phyloP scores from a whole-genome alignment of 2,329 filamentous ascomycete species.

The Ophiocordyceps unilateralis region DNA sequence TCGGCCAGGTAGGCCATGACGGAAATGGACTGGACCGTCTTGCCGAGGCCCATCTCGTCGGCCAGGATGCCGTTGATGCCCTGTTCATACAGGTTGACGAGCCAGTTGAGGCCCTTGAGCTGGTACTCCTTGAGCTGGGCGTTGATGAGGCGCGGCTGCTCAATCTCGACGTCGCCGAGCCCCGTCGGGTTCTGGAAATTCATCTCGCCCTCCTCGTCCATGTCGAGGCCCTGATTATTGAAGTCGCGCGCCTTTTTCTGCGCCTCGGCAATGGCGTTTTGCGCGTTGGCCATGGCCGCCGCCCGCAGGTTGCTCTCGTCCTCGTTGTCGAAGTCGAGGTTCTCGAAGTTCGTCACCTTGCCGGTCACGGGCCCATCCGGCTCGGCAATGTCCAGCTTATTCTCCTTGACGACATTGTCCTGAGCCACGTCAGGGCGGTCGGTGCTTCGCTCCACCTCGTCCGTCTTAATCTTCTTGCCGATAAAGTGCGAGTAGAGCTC shows the following conservation, averaged over 20 bases:
- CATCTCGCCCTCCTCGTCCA: constrained; percentile 91
- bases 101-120: constrained; percentile 96
- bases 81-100: constrained; percentile 97
- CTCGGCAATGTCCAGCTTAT: constrained; percentile 31
- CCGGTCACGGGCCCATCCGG: constrained; percentile 34
- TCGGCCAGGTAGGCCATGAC: constrained; percentile 98
- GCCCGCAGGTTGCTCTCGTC: constrained; percentile 68
- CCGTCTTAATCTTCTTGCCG: constrained; percentile 96
- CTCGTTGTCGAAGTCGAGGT: constrained; percentile 88
- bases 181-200: constrained; percentile 99
- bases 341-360: constrained; percentile 86
- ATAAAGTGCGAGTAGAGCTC: constrained; percentile 99
- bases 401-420: constrained; percentile 23
- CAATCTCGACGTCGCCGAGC: constrained; percentile 82
- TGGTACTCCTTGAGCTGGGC: constrained; percentile 97
- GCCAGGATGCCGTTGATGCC: constrained; percentile 98
- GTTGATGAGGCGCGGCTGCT: constrained; percentile 84
- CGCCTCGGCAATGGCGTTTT: constrained; percentile 87
- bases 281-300: constrained; percentile 87
- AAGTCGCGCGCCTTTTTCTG: constrained; percentile 87
- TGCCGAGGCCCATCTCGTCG: constrained; percentile 98
- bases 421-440: constrained; percentile 58
- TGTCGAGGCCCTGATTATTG: constrained; percentile 54
- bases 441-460: constrained; percentile 80
- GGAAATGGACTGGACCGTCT: constrained; percentile 96